A percentile compares a stretch with the other conserved stretches of the same genome.
These are phyloP conservation scores for Mrakia blollopis DNA, from an alignment of 768 basidiomycete species.

Conservation along the genomic window DNA sequence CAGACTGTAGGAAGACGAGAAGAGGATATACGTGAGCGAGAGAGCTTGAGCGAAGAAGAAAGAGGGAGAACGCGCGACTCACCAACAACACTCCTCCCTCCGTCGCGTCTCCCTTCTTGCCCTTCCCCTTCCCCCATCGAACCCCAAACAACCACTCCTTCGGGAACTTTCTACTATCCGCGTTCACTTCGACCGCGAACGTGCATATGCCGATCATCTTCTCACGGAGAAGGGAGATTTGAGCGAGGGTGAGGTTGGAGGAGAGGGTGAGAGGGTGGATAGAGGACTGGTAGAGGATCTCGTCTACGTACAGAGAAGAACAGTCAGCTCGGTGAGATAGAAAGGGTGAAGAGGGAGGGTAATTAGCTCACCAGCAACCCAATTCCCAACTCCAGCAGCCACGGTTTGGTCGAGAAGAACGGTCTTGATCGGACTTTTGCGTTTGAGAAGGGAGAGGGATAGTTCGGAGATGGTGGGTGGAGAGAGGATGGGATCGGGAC, in stretches of 20 bases:
- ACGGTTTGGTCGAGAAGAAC: slow-evolving; percentile 40
- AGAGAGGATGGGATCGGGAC: slow-evolving; percentile 26
- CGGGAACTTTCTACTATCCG: slow-evolving; percentile 37
- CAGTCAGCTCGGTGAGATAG: neutral
- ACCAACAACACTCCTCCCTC: neutral
- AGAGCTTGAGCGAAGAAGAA: neutral
- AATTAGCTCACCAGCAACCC: slow-evolving; percentile 34
- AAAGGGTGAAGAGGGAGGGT: neutral
- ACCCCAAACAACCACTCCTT: slow-evolving; percentile 38
- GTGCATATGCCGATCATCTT: slow-evolving; percentile 34
- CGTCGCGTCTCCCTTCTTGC: neutral
- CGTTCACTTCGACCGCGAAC: slow-evolving; percentile 35
- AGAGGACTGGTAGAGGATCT: slow-evolving; percentile 39
- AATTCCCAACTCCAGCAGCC: slow-evolving; percentile 37
- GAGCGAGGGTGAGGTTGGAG: slow-evolving; percentile 25
- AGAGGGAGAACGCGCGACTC: neutral
- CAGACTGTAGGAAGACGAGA: neutral
- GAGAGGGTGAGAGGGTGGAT: slow-evolving; percentile 38
- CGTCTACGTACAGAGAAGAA: slow-evolving; percentile 27
- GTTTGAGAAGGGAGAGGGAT: slow-evolving; percentile 15
- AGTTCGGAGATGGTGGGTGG: slow-evolving; percentile 33
- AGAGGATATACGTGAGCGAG: neutral
- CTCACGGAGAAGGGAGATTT: slow-evolving; percentile 33
- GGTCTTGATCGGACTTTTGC: slow-evolving; percentile 40
- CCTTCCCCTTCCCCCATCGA: slow-evolving; percentile 36